These are phyloP conservation scores for Colletotrichum cereale DNA, from an alignment of 2,329 filamentous ascomycete species.

Conservation along the genomic window DNA sequence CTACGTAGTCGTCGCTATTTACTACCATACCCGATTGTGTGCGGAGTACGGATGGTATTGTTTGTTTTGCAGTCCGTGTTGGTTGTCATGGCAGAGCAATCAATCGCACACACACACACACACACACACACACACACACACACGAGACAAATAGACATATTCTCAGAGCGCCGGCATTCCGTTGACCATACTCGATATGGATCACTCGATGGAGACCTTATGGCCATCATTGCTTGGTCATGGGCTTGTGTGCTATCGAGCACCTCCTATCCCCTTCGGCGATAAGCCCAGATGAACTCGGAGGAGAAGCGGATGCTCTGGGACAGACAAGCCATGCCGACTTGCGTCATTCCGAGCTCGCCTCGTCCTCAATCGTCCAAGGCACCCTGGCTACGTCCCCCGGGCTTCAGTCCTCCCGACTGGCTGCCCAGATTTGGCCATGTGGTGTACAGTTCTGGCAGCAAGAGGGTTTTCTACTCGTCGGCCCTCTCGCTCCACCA, in stretches of 20 bases:
- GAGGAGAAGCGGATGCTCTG: not conserved
- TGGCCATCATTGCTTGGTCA: too few species aligned
- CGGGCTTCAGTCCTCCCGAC: not conserved
- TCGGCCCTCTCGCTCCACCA: not conserved
- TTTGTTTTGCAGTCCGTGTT: conserved; percentile 6
- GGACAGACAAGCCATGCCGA: not conserved
- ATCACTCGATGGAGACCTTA: too few species aligned
- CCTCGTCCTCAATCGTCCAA: not conserved
- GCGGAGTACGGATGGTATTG: too few species aligned
- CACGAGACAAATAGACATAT: not conserved
- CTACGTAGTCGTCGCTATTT: not conserved
- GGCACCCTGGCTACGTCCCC: not conserved
- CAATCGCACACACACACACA: not conserved
- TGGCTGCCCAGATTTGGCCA: not conserved
- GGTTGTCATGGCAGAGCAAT: conserved; percentile 25
- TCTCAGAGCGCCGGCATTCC: not conserved
- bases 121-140: not conserved
- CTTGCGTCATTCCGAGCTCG: conserved; percentile 1
- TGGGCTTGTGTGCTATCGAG: too few species aligned
- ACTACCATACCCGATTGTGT: too few species aligned
- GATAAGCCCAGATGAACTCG: not conserved
- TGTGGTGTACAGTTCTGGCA: not conserved
- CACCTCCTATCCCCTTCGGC: not conserved
- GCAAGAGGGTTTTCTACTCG: not conserved
- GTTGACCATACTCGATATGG: too few species aligned